Conservation (phyloP, 352 stramenopile species). For the Phytophthora vignae region DNA sequence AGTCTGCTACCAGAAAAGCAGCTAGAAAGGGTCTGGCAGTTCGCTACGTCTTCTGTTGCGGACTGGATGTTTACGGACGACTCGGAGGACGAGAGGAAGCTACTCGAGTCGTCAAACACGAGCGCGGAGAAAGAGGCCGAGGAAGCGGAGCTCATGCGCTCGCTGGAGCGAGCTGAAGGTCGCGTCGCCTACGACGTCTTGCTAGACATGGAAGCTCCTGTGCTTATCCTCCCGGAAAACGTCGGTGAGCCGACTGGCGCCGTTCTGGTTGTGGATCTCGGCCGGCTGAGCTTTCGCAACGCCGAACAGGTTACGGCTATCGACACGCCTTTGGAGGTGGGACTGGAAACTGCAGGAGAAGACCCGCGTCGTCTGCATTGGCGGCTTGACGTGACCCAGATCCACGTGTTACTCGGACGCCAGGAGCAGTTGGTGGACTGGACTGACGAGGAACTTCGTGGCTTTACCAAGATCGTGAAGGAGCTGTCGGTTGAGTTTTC, state of each 20-base stretch:
- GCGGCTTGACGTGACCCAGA: constrained; percentile 64
- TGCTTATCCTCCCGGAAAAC: constrained; percentile 74
- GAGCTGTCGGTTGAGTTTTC: constrained; percentile 70
- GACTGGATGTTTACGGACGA: constrained; percentile 85
- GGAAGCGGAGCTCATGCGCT: constrained; percentile 45
- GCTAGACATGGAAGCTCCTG: constrained; percentile 78
- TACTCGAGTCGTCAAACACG: constrained; percentile 17
- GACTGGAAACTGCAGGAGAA: background rate
- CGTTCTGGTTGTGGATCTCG: constrained; percentile 77
- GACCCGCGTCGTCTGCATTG: constrained; percentile 56
- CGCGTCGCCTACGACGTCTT: constrained; percentile 64
- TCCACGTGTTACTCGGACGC: constrained; percentile 65
- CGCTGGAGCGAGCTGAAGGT: constrained; percentile 43
- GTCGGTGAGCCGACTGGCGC: constrained; percentile 44
- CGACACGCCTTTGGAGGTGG: constrained; percentile 16
- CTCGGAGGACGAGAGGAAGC: constrained; percentile 28
- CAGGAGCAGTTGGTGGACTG: constrained; percentile 48
- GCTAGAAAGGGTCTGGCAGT: constrained; percentile 81
- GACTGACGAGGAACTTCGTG: constrained; percentile 44
- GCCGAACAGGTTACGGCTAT: constrained; percentile 39
- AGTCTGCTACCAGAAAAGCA: constrained; percentile 73
- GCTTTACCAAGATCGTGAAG: constrained; percentile 61
- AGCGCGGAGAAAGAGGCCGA: constrained; percentile 47
- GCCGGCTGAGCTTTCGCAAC: constrained; percentile 68
- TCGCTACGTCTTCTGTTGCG: constrained; percentile 82